phyloP scores from a whole-genome alignment of 164 flowering plant genomes.

The Taxillus chinensis region DNA sequence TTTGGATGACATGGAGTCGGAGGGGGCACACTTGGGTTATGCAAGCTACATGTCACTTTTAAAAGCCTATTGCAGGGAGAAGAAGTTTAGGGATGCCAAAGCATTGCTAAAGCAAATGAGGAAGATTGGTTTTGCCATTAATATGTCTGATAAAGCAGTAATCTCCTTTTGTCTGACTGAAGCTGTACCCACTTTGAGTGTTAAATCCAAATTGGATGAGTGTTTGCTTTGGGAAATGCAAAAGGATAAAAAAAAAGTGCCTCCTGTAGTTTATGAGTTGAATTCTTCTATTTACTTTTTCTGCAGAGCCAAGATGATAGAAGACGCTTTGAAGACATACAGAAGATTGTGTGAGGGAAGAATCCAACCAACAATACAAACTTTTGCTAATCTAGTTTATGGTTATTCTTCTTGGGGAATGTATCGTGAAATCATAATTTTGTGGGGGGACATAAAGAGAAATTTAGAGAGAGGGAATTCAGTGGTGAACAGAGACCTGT shows the following conservation, averaged over 20 bases:
- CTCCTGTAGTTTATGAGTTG: conserved; percentile 30
- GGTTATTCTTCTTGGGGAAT: conserved; percentile 53
- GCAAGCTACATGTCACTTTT: conserved; percentile 35
- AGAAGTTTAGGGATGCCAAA: conserved; percentile 48
- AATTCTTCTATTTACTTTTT: conserved; percentile 77
- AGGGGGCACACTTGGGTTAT: conserved; percentile 20
- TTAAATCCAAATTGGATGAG: conserved; percentile 28
- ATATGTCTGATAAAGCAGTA: conserved; percentile 21
- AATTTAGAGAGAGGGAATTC: conserved; percentile 26
- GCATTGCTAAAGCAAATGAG: conserved; percentile 49
- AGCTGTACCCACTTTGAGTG: neutral
- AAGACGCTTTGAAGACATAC: conserved; percentile 57
- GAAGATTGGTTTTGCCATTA: conserved; percentile 24
- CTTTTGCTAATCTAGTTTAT: conserved; percentile 35
- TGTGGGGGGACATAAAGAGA: conserved; percentile 88
- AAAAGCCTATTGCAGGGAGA: conserved; percentile 39
- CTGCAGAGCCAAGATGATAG: conserved; percentile 80
- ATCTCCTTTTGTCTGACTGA: conserved; percentile 16
- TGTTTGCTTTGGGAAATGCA: conserved; percentile 28
- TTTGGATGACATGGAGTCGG: conserved; percentile 60
- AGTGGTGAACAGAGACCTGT: conserved; percentile 38
- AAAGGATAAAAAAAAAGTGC: conserved; percentile 17
- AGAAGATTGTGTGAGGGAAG: conserved; percentile 42
- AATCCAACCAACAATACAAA: conserved; percentile 51
- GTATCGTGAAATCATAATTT: conserved; percentile 69